Evolutionary conservation across 108 stramenopile genomes (phyloP), one percentile per base, ranked within the genome.

Genomic region (Craspedostauros australis): DNA sequence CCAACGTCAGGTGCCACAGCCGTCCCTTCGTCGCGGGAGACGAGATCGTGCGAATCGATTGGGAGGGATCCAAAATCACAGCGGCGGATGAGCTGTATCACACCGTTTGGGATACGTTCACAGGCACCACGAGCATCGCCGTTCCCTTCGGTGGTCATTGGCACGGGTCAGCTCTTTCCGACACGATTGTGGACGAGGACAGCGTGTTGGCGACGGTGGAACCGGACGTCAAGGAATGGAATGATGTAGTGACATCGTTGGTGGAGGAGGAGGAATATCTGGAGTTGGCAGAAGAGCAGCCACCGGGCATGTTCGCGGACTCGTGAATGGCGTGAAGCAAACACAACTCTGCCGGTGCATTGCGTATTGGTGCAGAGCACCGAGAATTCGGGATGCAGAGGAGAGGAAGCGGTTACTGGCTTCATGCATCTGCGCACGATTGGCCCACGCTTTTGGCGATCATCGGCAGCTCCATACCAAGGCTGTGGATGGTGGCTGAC

Each of bases 11-110:
- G 30, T 32, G 28, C 39, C 30, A 14, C 48, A 7, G 11, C 48
- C 8, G 16, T 15, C 22, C 20, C 7, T 5, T 9, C 6, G 16
- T 20, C 7, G 16, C 7, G 8, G 57, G 50, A 7, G 50, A 67
- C 29, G 51, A 51, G 14, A 25, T 67, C 18, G 20, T 67, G 7
- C 33, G 38, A 12, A 58, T 67, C 3, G 38, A 67, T 3, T 67
- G 57, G 40, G 66, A 67, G 28, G 66, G 57, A 12, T 57, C 58
- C 30, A 12, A 41, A 3, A 67, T 58, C 12, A 59, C 66, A n/a
- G 28, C 27, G 19, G 66, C 66, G 2, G 66, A 67, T 39, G 66
- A 67, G 21, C 39, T 67, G 19, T 67, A 67, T 25, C 66, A 67
- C 29, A 59, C 66, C 18, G 43, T 67, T 18, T 67, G 66, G 66